Evolutionary conservation across 2,329 filamentous ascomycete genomes (phyloP), one percentile per base, ranked within the genome.

Genomic region (Cordyceps javanica): DNA sequence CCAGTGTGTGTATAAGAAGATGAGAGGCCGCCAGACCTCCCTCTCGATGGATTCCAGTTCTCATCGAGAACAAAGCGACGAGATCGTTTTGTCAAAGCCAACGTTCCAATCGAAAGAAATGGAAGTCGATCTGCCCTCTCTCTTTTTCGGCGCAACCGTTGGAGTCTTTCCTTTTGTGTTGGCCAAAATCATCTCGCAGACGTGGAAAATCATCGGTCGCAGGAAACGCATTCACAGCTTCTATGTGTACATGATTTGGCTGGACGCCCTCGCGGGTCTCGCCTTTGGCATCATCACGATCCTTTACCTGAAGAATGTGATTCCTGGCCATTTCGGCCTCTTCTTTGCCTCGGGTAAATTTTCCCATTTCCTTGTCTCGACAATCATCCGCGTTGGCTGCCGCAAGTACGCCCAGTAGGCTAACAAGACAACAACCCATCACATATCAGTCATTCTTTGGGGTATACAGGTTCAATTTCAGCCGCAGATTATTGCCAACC

Each of bases 401-500:
- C 10, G 28, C 28, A 32, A 32, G 10, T 10, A 32, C 28, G 34
- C 8, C 13, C 34, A 14, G 34, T 36, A 36, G 4, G 34, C 34
- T 36, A 36, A 36, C 34, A 36, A 14, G 14, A 36, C 34, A 36
- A 14, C 7, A 36, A 36, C 13, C 13, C 34, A 4, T 11, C 19
- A 21, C 11, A 21, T 23, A 2, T 11, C 11, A 48, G 60, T 60
- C 6, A 25, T 32, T 11, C 55, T 63, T 14, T 65, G 63, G 62
- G 59, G 58, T 10, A 60, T 67, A 14, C 65, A 70, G 39, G 73
- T 73, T 6, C 74, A 76, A 36, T 66, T 76, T 1, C 63, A 75
- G 3, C 71, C 75, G 57, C 75, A 77, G 58, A 76, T 76, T 50
- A 75, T 76, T 58, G 72, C 73, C 58, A 77, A 77, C 57, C 73